Percentiles rank a stretch among this genome's conserved stretches.
phyloP scores from a whole-genome alignment of 805 yeast species.

The Diddensiella caesifluorescens region DNA sequence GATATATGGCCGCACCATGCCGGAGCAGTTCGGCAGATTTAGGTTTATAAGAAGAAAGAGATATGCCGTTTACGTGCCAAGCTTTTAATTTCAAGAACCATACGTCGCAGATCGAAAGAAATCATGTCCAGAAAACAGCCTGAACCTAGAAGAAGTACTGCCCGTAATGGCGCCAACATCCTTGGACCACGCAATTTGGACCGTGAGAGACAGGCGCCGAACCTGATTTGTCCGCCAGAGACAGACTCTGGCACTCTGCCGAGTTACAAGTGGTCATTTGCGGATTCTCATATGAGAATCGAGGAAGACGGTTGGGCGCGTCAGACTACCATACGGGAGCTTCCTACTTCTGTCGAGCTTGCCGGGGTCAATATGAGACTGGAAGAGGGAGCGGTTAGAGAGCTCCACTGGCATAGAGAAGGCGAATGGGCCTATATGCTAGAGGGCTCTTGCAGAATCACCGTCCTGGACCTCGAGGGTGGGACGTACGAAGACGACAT shows the following conservation, averaged over 20 bases:
- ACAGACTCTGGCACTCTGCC: conserved; percentile 3
- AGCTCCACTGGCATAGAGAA: conserved; percentile 7
- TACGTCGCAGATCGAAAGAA: not conserved
- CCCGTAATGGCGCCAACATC: not conserved
- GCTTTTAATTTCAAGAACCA: no score
- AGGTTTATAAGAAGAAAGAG: no score
- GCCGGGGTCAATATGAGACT: conserved; percentile 7
- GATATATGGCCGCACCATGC: no score
- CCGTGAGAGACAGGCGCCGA: not conserved
- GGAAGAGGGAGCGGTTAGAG: conserved; percentile 4
- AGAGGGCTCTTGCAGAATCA: not conserved
- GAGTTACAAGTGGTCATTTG: conserved; percentile 4
- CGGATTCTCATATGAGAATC: conserved; percentile 7
- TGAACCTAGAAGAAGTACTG: not conserved
- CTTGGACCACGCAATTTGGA: not conserved
- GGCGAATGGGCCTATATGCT: conserved; percentile 8
- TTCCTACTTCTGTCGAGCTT: conserved; percentile 3
- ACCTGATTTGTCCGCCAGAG: not conserved
- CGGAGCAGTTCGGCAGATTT: no score
- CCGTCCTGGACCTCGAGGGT: conserved; percentile 3
- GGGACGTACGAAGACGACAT: conserved; percentile 1
- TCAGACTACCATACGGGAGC: conserved; percentile 4
- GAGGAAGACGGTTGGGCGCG: conserved; percentile 9
- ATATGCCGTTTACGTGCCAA: no score
- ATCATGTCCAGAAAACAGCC: not conserved